Conservation (phyloP, 2,329 filamentous ascomycete species). For the Neonectria ditissima region DNA sequence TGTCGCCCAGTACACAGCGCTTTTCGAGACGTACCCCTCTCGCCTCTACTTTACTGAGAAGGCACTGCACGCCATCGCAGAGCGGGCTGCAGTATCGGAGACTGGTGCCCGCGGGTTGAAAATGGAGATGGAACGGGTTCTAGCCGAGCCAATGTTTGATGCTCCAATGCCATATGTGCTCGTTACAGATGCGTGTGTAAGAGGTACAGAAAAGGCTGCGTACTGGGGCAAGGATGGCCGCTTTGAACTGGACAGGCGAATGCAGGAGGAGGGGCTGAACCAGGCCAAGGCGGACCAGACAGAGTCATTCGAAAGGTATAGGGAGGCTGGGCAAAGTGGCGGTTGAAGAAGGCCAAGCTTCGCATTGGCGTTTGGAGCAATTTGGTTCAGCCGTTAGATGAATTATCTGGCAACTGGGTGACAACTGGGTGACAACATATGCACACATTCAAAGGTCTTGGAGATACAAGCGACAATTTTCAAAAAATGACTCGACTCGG, state of each 20-base stretch:
- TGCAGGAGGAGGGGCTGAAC: conserved; percentile 70
- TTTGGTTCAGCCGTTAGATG: conserved; percentile 27
- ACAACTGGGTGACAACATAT: conserved; percentile 30
- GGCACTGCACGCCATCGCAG: conserved; percentile 84
- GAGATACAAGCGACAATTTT: conserved; percentile 38
- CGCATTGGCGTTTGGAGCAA: conserved; percentile 27
- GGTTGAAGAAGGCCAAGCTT: conserved; percentile 48
- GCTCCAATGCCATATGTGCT: conserved; percentile 81
- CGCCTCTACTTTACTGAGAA: conserved; percentile 85
- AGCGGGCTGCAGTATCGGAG: conserved; percentile 67
- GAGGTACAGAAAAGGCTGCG: conserved; percentile 67
- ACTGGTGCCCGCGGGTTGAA: conserved; percentile 85
- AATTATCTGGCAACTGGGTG: conserved; percentile 26
- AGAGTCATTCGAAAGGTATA: conserved; percentile 55
- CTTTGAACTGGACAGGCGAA: conserved; percentile 75
- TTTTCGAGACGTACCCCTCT: conserved; percentile 84
- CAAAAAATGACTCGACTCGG: conserved; percentile 50
- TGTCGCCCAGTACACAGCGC: conserved; percentile 86
- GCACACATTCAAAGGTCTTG: conserved; percentile 24
- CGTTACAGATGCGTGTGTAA: conserved; percentile 77
- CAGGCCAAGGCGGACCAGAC: conserved; percentile 33
- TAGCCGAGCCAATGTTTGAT: conserved; percentile 85
- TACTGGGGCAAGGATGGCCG: conserved; percentile 78
- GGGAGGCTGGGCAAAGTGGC: conserved; percentile 61
- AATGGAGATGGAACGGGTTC: conserved; percentile 82